Percentiles rank a stretch among this genome's conserved stretches.
These are phyloP conservation scores for Hericium alpestre DNA, from an alignment of 768 basidiomycete genomes.

Conservation along the genomic window DNA sequence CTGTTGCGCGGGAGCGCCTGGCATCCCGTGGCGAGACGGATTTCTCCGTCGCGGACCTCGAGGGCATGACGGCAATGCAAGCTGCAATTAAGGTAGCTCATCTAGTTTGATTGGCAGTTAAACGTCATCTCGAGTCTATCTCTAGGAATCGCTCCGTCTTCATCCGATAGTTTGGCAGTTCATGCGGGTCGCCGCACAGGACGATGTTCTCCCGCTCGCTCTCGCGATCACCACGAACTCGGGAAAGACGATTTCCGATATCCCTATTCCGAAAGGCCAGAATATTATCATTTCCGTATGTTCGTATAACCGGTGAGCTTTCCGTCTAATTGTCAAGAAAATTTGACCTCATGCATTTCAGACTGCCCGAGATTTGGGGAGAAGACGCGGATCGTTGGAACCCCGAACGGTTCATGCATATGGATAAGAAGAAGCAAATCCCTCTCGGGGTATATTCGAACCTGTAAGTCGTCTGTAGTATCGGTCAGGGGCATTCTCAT, in stretches of 20 bases:
- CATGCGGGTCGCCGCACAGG: conserved; percentile 3
- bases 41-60: conserved; percentile 3
- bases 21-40: not conserved
- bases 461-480: conserved; percentile 1
- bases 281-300: conserved; percentile 2
- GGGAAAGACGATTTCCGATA: conserved; percentile 3
- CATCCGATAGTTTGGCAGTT: conserved; percentile 8
- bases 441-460: conserved; percentile 6
- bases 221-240: conserved; percentile 7
- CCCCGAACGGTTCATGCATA: conserved; percentile 5
- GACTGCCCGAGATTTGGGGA: conserved; percentile 6
- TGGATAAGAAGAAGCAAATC: not conserved
- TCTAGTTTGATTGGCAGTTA: not conserved
- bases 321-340: not conserved
- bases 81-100: conserved; percentile 8
- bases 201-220: conserved; percentile 11
- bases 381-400: conserved; percentile 8
- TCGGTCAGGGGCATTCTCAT: not conserved
- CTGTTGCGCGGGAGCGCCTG: not conserved
- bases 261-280: conserved; percentile 7
- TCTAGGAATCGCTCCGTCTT: conserved; percentile 10
- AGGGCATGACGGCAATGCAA: conserved; percentile 7
- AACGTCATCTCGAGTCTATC: not conserved
- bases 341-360: not conserved
- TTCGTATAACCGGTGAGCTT: conserved; percentile 6